Base-by-base conservation (phyloP, 805 yeast genomes). In the Saturnispora serradocipensis region DNA sequence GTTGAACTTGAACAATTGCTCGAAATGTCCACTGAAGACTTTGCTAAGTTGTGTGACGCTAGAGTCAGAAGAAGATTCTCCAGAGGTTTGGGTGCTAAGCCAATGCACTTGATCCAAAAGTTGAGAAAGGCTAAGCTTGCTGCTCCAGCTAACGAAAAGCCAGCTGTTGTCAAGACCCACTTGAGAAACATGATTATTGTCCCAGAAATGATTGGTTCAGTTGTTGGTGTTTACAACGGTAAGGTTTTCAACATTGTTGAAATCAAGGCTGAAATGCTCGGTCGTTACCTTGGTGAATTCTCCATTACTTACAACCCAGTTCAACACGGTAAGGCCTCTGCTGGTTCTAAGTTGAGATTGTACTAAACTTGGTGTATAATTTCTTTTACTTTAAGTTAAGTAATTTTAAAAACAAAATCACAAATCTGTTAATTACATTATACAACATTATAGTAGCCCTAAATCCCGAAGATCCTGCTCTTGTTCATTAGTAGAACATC, bases 231-330 rank as follows among this genome's bases (percentile, higher is more conserved):
- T 68, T 93, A 93, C 96, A 93, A 93, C 84, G 99, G 99, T 81
- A 93, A 93, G 82, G 88, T 81, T 67, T 93, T 93, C 95, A 91
- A 91, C 95, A 86, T 84, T 69, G 97, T 93, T 75, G 99, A 93
- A 78, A 80, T 93, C 78, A 89, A 81, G 77, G 97, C 99, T 71
- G 99, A 93, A 82, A 93, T 93, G 99, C 90, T 91, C 73, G 98
- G 99, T 74, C 97, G 91, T 86, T 93, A 93, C 95, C 87, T 93
- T 70, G 99, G 97, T 81, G 99, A 93, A 82, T 93, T 93, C 88
- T 91, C 99, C 71, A 93, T 93, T 78, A 81, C 99, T 69, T 93
- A 93, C 84, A 87, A 96, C 76, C 99, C 99, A 73, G 97, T 91
- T 74, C 88, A 95, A 83, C 99, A 95, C 83, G 97, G 97, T 85